A percentile compares a stretch with the other conserved stretches of the same genome.
Evolutionary conservation across 1,284 basidiomycete species (phyloP).

Genomic region (Takashimella koratensis): DNA sequence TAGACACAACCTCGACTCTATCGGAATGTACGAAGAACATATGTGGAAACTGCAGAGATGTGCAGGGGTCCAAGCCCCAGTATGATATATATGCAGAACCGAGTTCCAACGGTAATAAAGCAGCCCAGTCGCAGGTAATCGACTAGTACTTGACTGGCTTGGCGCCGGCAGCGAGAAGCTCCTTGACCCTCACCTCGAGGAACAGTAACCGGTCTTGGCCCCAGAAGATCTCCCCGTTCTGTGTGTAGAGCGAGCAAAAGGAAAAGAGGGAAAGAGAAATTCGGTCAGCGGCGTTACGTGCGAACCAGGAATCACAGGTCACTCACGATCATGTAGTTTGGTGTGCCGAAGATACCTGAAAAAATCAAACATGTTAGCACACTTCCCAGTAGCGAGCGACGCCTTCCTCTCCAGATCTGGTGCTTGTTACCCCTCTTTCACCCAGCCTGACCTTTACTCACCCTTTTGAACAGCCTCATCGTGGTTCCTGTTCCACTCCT

Average conservation of each 20-base stretch:
- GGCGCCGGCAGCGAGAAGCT: conserved; percentile 17
- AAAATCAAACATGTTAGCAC: too few species aligned
- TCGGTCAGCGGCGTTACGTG: too few species aligned
- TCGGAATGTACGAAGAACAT: too few species aligned
- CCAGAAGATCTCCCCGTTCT: conserved; percentile 34
- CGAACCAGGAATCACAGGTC: too few species aligned
- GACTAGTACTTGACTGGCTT: conserved; percentile 12
- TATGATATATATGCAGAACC: too few species aligned
- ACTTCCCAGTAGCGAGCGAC: too few species aligned
- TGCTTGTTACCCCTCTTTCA: neutral
- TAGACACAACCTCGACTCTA: too few species aligned
- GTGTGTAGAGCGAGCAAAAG: neutral
- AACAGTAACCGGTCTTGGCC: conserved; percentile 25
- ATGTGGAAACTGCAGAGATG: too few species aligned
- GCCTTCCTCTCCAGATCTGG: too few species aligned
- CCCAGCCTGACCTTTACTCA: conserved; percentile 6
- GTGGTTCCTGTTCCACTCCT: conserved; percentile 22
- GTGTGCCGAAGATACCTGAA: conserved; percentile 30
- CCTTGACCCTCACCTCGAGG: conserved; percentile 20
- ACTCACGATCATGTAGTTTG: conserved; percentile 22
- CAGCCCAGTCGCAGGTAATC: too few species aligned
- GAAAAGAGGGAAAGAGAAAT: neutral
- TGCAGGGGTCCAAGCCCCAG: too few species aligned
- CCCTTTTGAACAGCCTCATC: conserved; percentile 23
- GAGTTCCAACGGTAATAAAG: too few species aligned